Evolutionary conservation across 2,329 filamentous ascomycete species (phyloP).

Genomic region (Chaetomiaceae sp.): DNA sequence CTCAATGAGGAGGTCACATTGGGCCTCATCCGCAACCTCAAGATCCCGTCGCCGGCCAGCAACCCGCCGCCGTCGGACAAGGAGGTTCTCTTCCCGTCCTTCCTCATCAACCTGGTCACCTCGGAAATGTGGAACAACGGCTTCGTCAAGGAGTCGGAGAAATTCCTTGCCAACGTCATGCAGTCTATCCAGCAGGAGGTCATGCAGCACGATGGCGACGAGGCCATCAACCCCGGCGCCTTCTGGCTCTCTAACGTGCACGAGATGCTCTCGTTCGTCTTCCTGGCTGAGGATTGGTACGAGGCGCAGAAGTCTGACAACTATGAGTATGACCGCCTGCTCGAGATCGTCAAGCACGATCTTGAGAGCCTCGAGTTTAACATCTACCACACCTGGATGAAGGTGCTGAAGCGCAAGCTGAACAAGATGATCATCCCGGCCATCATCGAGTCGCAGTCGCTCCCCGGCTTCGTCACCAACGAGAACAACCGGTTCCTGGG

Average conservation of each 20-base stretch:
- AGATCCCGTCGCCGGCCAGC: slow-evolving; percentile 84
- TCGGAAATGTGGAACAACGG: slow-evolving; percentile 99
- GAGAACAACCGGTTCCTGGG: slow-evolving; percentile 97
- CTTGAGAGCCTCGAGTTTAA: slow-evolving; percentile 98
- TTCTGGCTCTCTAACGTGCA: slow-evolving; percentile 99
- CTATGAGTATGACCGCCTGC: slow-evolving; percentile 93
- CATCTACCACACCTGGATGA: slow-evolving; percentile 99
- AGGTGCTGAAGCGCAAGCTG: slow-evolving; percentile 97
- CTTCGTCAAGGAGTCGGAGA: slow-evolving; percentile 98
- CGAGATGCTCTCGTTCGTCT: slow-evolving; percentile 99
- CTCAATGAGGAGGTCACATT: slow-evolving; percentile 96
- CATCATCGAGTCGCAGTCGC: slow-evolving; percentile 97
- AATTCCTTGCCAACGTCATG: slow-evolving; percentile 98
- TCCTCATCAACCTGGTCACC: slow-evolving; percentile 97
- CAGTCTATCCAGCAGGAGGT: slow-evolving; percentile 99
- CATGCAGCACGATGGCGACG: slow-evolving; percentile 97
- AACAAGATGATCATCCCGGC: slow-evolving; percentile 99
- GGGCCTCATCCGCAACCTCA: slow-evolving; percentile 92
- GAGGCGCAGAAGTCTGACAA: slow-evolving; percentile 99
- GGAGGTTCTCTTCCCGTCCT: slow-evolving; percentile 96
- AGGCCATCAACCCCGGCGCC: slow-evolving; percentile 92
- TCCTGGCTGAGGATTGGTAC: slow-evolving; percentile 98
- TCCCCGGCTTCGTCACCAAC: slow-evolving; percentile 97
- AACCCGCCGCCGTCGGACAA: slow-evolving; percentile 93
- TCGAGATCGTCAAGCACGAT: slow-evolving; percentile 99